Conservation (phyloP, 2,329 filamentous ascomycete species). For the Aspergillus tanneri region DNA sequence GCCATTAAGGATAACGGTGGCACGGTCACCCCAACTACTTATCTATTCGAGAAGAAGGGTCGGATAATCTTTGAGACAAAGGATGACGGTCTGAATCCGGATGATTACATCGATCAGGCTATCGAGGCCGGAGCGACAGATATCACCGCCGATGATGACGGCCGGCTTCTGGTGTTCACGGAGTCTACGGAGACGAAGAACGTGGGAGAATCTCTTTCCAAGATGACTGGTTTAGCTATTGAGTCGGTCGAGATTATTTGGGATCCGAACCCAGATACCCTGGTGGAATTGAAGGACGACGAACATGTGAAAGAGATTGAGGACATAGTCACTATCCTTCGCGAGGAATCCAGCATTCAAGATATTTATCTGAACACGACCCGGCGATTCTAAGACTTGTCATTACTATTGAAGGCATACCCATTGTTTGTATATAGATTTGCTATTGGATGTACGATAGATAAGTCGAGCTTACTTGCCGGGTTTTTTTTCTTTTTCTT, state of each 20-base stretch:
- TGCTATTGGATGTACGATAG: too few relatives aligned
- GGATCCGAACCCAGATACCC: conserved; percentile 77
- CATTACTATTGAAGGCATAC: not conserved
- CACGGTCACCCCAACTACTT: conserved; percentile 69
- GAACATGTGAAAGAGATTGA: conserved; percentile 58
- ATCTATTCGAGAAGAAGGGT: conserved; percentile 81
- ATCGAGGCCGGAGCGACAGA: conserved; percentile 75
- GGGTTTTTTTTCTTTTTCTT: too few relatives aligned
- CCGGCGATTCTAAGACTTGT: conserved; percentile 24
- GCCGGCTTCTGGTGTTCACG: conserved; percentile 68
- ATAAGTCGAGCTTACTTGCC: too few relatives aligned
- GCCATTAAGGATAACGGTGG: conserved; percentile 72
- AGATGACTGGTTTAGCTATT: conserved; percentile 64
- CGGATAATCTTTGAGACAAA: conserved; percentile 67
- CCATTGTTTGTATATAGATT: too few relatives aligned
- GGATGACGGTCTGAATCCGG: conserved; percentile 55
- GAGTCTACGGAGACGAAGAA: conserved; percentile 64
- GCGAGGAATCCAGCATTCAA: conserved; percentile 71
- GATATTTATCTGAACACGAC: conserved; percentile 71
- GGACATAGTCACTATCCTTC: conserved; percentile 53
- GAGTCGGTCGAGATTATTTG: conserved; percentile 79
- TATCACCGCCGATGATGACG: conserved; percentile 60
- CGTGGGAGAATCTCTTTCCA: conserved; percentile 63
- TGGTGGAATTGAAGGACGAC: conserved; percentile 60
- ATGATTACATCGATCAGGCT: conserved; percentile 75